Evolutionary conservation across 164 flowering plant genomes (phyloP).

Genomic region (Magnolia changhungtana): DNA sequence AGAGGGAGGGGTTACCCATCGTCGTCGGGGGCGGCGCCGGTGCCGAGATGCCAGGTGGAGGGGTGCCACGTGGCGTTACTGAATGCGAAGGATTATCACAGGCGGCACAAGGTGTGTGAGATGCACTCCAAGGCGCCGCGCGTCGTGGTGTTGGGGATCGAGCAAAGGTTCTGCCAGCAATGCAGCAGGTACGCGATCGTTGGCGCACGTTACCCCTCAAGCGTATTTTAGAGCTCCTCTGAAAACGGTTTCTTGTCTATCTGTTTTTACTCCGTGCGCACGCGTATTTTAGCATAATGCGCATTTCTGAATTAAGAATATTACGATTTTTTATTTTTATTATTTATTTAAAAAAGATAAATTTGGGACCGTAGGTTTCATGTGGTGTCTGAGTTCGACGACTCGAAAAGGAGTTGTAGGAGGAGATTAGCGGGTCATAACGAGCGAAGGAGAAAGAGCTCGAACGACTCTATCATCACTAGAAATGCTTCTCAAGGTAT

Average conservation of each 20-base stretch:
- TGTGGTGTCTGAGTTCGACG: conserved; percentile 66
- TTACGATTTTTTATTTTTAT: neutral
- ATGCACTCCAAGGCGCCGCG: conserved; percentile 72
- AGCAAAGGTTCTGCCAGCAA: conserved; percentile 79
- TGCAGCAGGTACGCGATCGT: conserved; percentile 54
- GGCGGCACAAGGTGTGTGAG: conserved; percentile 78
- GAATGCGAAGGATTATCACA: conserved; percentile 65
- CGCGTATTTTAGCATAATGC: neutral
- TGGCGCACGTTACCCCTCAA: too few relatives aligned
- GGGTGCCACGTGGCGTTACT: conserved; percentile 54
- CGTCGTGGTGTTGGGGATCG: conserved; percentile 53
- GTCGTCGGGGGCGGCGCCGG: conserved; percentile 14
- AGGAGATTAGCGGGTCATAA: conserved; percentile 78
- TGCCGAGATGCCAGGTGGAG: conserved; percentile 69
- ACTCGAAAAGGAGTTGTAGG: conserved; percentile 72
- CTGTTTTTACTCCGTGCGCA: neutral
- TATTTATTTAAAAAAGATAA: neutral
- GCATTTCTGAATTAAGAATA: neutral
- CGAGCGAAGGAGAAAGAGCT: conserved; percentile 67
- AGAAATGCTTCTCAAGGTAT: conserved; percentile 51
- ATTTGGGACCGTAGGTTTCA: conserved; percentile 50
- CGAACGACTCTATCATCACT: conserved; percentile 35
- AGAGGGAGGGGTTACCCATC: conserved; percentile 28
- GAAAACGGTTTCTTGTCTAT: neutral
- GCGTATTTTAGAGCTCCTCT: neutral